Evolutionary conservation across 805 yeast genomes (phyloP).

Genomic region (Ogataea kodamae): DNA sequence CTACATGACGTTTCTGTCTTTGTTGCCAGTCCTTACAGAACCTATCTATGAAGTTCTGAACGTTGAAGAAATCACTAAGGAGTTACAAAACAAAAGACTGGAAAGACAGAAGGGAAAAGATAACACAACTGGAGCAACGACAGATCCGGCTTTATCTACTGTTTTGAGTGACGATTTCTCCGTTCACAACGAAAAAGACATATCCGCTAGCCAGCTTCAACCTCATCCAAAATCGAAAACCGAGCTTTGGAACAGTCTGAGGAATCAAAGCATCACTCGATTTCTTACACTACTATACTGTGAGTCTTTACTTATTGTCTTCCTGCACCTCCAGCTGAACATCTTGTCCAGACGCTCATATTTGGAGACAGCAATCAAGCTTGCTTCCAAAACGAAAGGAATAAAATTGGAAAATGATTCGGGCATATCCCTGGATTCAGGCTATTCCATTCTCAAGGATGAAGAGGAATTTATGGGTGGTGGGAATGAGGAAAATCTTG

Average conservation of each 20-base stretch:
- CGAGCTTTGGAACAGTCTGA: slow-evolving; percentile 81
- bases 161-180: slow-evolving; percentile 41
- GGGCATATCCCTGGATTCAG: slow-evolving; percentile 18
- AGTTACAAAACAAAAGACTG: slow-evolving; percentile 59
- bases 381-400: slow-evolving; percentile 51
- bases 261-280: slow-evolving; percentile 69
- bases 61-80: slow-evolving; percentile 69
- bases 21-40: slow-evolving; percentile 70
- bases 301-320: slow-evolving; percentile 63
- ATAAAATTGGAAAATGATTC: slow-evolving; percentile 26
- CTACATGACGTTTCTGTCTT: slow-evolving; percentile 73
- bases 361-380: slow-evolving; percentile 67
- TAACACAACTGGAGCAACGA: slow-evolving; percentile 8
- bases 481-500: slow-evolving; percentile 40
- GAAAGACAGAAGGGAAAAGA: slow-evolving; percentile 23
- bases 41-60: slow-evolving; percentile 61
- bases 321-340: slow-evolving; percentile 83
- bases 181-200: slow-evolving; percentile 23
- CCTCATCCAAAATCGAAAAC: slow-evolving; percentile 44
- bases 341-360: slow-evolving; percentile 85
- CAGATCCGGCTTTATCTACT: slow-evolving; percentile 25
- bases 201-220: slow-evolving; percentile 10
- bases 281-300: slow-evolving; percentile 68
- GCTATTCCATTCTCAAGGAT: slow-evolving; percentile 21
- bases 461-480: slow-evolving; percentile 22